These are phyloP conservation scores for Phytopythium montanum DNA, from an alignment of 352 stramenopile genomes.

Conservation along the genomic window DNA sequence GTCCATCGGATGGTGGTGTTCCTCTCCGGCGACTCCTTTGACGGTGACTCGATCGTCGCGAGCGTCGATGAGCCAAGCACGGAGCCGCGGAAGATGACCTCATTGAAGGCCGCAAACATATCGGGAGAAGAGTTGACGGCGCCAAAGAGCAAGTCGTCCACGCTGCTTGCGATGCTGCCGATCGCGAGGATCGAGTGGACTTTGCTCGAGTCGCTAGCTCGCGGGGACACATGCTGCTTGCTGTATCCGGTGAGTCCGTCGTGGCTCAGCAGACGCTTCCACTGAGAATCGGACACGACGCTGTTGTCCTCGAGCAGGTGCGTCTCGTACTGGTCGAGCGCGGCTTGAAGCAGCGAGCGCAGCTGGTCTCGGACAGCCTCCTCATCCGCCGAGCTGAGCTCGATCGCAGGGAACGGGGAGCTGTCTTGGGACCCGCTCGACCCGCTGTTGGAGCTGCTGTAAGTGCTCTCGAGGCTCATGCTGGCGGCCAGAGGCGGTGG, in stretches of 20 bases:
- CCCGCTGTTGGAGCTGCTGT: not conserved
- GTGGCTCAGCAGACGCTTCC: not conserved
- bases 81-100: not conserved
- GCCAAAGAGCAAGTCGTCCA: conserved; percentile 1
- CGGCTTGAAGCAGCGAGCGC: conserved; percentile 15
- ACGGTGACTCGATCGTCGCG: not conserved
- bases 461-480: not conserved
- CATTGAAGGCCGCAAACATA: not conserved
- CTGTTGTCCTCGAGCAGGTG: conserved; percentile 12
- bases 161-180: not conserved
- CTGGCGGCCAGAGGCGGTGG: not conserved
- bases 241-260: not conserved
- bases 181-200: conserved; percentile 1
- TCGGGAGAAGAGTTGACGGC: not conserved
- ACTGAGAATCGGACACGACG: conserved; percentile 8
- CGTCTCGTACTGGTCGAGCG: conserved; percentile 21
- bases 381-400: conserved; percentile 20
- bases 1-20: not conserved
- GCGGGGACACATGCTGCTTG: not conserved
- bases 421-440: not conserved
- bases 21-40: not conserved
- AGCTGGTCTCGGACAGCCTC: conserved; percentile 16
- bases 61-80: not conserved
- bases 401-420: conserved; percentile 27
- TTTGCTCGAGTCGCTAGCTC: conserved; percentile 1